phyloP scores from a whole-genome alignment of 163 green algal species.

The Chlorella variabilis region DNA sequence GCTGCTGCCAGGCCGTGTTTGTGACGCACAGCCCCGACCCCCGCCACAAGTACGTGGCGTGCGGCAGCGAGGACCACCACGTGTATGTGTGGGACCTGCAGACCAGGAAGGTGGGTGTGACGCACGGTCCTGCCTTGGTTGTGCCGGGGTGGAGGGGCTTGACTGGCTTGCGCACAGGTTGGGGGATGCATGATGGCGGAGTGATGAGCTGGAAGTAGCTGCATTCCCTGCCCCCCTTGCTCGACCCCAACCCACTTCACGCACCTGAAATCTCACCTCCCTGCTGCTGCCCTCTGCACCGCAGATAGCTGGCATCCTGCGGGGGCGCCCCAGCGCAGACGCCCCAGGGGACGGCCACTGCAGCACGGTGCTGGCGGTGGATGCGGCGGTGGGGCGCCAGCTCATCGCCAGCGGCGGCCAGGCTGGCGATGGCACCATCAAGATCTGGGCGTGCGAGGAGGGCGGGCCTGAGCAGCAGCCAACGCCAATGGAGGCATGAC shows the following conservation, averaged over 20 bases:
- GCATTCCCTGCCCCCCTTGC: no score
- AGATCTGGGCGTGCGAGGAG: constrained; percentile 52
- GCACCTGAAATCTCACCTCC: no score
- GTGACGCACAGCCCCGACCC: constrained; percentile 28
- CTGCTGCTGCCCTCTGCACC: constrained; percentile 14
- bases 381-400: constrained; percentile 15
- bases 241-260: no score
- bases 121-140: not conserved
- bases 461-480: not conserved
- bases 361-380: constrained; percentile 59
- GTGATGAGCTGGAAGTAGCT: no score
- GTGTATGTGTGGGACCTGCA: constrained; percentile 78
- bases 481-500: not conserved
- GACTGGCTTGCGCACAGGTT: no score
- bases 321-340: constrained; percentile 41
- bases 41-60: constrained; percentile 60
- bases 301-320: constrained; percentile 56
- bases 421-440: constrained; percentile 58
- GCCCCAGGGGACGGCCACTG: constrained; percentile 59
- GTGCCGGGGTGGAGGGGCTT: no score
- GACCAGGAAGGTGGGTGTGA: constrained; percentile 42
- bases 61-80: constrained; percentile 76
- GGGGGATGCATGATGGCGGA: not conserved
- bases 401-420: constrained; percentile 59
- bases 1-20: constrained; percentile 59